Evolutionary conservation across 176 grass and related monocot genomes (phyloP), one percentile per base, ranked within the genome.

Genomic region (Carex scoparia): DNA sequence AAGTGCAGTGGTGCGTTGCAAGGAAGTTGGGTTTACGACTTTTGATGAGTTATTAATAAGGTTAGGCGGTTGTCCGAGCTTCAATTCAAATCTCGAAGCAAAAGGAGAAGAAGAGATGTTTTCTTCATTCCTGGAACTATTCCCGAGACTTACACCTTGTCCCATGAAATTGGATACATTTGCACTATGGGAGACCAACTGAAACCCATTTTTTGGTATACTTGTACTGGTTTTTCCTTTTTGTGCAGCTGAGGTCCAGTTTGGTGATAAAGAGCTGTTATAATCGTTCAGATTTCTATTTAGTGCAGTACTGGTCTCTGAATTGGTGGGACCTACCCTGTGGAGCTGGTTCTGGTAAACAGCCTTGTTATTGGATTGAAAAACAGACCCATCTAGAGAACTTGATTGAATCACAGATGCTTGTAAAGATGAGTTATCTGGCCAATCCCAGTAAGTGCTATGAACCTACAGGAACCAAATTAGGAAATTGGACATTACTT

Each of bases 11-110:
- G 61, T 31, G 62, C 16, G 61, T 68, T 83, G 80, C 80, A 8
- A 13, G 33, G 57, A 61, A 70, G 44, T 72, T 49, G 81, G 33
- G 27, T 19, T 59, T 83, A 90, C 65, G 69, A 74, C 74, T 88
- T 63, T 4, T 56, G 78, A 63, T 88, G 91, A 86, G 89, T 90
- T 71, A 87, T 30, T 84, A 85, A 76, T 77, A 85, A 87, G 87
- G 89, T 83, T 88, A 69, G 90, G 91, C 65, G 88, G 90, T 80
- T 92, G 94, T 32, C 94, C 91, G 70, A 94, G 90, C 85, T 92
- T 91, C 84, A 97, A 63, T 80, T 97, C 91, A 69, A 90, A 91
- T 69, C 90, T 94, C 15, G 94, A 93, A 83, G 89, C 64, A 87
- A 57, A 65, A 84, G 30, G 68, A 73, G 89, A 54, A 49, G 38